Conservation (phyloP, 2,329 filamentous ascomycete genomes). For the Penicillium sp. region DNA sequence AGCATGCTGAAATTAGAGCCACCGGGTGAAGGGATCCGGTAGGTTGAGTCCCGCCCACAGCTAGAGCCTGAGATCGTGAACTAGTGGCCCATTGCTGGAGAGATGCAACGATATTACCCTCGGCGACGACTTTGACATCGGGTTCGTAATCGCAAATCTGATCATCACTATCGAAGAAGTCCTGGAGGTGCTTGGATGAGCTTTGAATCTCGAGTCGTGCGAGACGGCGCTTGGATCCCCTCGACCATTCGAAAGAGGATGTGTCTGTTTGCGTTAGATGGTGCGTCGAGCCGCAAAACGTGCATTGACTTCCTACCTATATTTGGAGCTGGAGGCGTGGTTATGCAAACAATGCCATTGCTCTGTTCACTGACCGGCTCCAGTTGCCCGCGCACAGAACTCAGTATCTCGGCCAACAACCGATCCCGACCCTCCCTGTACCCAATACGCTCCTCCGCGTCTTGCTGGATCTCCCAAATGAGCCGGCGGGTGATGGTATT, state of each 20-base stretch:
- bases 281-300: neutral
- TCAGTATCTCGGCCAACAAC: slow-evolving; percentile 29
- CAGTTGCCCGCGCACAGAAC: slow-evolving; percentile 25
- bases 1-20: slow-evolving; percentile 35
- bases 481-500: slow-evolving; percentile 37
- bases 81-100: slow-evolving; percentile 38
- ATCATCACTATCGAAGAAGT: slow-evolving; percentile 37
- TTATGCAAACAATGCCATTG: slow-evolving; percentile 33
- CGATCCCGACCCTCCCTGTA: slow-evolving; percentile 26
- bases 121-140: slow-evolving; percentile 27
- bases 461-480: slow-evolving; percentile 39
- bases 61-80: slow-evolving; percentile 33
- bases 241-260: slow-evolving; percentile 30
- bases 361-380: slow-evolving; percentile 25
- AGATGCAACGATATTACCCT: slow-evolving; percentile 27
- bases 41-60: slow-evolving; percentile 31
- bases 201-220: slow-evolving; percentile 34
- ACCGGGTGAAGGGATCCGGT: slow-evolving; percentile 28
- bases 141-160: slow-evolving; percentile 32
- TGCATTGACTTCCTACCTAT: slow-evolving; percentile 25
- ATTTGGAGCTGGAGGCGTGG: slow-evolving; percentile 30
- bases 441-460: slow-evolving; percentile 28
- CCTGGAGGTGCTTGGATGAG: slow-evolving; percentile 36
- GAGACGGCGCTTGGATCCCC: slow-evolving; percentile 35
- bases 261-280: slow-evolving; percentile 24